Evolutionary conservation across 371 early-diverging fungal species (phyloP).

Genomic region (Rhizopus microsporus): DNA sequence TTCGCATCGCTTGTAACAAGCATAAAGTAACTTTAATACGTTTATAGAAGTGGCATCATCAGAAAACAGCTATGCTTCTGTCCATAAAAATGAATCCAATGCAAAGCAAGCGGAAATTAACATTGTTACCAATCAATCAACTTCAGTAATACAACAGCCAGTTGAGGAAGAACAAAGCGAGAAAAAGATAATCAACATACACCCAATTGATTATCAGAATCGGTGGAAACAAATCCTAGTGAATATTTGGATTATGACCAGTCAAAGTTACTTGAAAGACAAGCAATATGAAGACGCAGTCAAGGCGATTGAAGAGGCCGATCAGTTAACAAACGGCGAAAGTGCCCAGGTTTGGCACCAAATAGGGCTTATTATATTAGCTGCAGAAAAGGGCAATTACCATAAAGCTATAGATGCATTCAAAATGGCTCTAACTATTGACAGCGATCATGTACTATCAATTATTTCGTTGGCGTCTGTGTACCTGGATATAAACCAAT

Average conservation of each 20-base stretch:
- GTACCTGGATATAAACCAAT: conserved; percentile 20
- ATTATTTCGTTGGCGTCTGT: conserved; percentile 29
- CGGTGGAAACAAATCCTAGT: conserved; percentile 16
- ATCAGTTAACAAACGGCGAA: conserved; percentile 6
- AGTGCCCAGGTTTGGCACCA: conserved; percentile 24
- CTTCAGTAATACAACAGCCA: too few relatives aligned
- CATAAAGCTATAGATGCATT: conserved; percentile 30
- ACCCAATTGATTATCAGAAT: neutral
- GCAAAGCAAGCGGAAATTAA: too few relatives aligned
- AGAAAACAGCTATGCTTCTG: too few relatives aligned
- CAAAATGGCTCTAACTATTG: conserved; percentile 32
- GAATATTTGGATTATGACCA: conserved; percentile 19
- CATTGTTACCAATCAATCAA: too few relatives aligned
- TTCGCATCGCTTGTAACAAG: too few relatives aligned
- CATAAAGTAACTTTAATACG: too few relatives aligned
- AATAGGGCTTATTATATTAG: conserved; percentile 3
- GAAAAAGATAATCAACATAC: neutral
- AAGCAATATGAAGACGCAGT: conserved; percentile 15
- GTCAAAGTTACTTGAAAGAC: conserved; percentile 10
- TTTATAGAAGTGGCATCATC: too few relatives aligned
- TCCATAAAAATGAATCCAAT: too few relatives aligned
- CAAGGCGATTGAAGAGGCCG: conserved; percentile 17
- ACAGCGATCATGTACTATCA: conserved; percentile 33
- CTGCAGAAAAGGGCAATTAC: neutral
- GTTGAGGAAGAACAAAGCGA: neutral